Percentiles rank a stretch among this genome's conserved stretches.
These are phyloP conservation scores for Phlyctochytrium arcticum DNA, from an alignment of 192 early-diverging fungal genomes.

Conservation along the genomic window DNA sequence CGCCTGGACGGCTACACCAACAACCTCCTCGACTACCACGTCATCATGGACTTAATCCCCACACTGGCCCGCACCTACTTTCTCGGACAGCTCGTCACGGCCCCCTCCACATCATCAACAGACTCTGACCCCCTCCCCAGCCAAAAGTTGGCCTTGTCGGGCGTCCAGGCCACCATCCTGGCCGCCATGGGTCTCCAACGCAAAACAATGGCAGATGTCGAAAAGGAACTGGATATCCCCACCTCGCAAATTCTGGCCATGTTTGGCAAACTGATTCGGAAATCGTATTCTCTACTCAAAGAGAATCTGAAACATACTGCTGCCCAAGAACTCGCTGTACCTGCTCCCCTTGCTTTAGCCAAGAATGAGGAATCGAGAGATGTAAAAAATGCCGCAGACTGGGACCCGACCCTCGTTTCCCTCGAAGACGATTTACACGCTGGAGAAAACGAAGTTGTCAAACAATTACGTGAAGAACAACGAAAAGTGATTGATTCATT, in stretches of 20 bases:
- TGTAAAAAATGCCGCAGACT: slow-evolving; percentile 70
- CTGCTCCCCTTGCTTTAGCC: slow-evolving; percentile 4
- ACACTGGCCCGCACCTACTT: slow-evolving; percentile 79
- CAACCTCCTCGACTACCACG: slow-evolving; percentile 96
- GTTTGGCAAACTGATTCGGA: slow-evolving; percentile 91
- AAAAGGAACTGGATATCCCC: slow-evolving; percentile 80
- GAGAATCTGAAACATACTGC: slow-evolving; percentile 1
- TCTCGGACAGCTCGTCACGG: slow-evolving; percentile 41
- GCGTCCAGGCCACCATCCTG: slow-evolving; percentile 82
- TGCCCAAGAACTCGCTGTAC: slow-evolving; percentile 14
- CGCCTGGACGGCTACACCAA: slow-evolving; percentile 94
- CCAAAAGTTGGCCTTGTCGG: slow-evolving; percentile 62
- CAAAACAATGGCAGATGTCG: slow-evolving; percentile 85
- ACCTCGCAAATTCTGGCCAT: slow-evolving; percentile 84
- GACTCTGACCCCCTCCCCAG: too few species aligned
- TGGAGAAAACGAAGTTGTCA: slow-evolving; percentile 71
- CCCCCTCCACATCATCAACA: neutral
- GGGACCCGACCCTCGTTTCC: slow-evolving; percentile 76
- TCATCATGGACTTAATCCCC: slow-evolving; percentile 89
- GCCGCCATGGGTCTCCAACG: slow-evolving; percentile 89
- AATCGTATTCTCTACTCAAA: slow-evolving; percentile 40
- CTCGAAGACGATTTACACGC: slow-evolving; percentile 83
- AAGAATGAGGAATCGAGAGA: slow-evolving; percentile 43
- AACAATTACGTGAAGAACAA: slow-evolving; percentile 65
- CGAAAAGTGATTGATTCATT: slow-evolving; percentile 73